Percentiles rank a stretch among this genome's conserved stretches.
Evolutionary conservation across 2,329 filamentous ascomycete genomes (phyloP).

Genomic region (Exophiala xenobiotica): DNA sequence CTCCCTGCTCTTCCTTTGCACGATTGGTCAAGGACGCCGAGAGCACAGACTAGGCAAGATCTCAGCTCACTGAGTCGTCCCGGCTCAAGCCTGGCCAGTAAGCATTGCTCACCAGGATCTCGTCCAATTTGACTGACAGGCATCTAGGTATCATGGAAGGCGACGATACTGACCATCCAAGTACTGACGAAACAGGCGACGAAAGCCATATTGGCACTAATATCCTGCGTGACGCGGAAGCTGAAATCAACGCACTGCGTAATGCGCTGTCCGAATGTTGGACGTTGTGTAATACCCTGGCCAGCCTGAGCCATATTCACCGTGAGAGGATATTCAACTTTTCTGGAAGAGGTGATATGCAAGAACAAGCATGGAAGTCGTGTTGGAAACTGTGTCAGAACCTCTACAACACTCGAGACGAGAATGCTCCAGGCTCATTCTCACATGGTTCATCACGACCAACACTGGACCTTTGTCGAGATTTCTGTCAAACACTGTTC

Average conservation of each 20-base stretch:
- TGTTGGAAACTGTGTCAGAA: conserved; percentile 93
- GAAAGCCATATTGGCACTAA: conserved; percentile 28
- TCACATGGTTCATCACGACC: conserved; percentile 53
- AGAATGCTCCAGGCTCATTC: conserved; percentile 62
- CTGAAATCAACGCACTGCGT: conserved; percentile 64
- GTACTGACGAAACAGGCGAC: conserved; percentile 28
- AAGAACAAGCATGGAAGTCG: conserved; percentile 87
- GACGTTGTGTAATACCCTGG: conserved; percentile 89
- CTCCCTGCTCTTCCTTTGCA: conserved; percentile 25
- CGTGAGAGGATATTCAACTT: conserved; percentile 75
- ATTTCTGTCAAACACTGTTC: conserved; percentile 89
- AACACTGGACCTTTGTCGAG: conserved; percentile 81
- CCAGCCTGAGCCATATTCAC: conserved; percentile 79
- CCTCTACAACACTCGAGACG: conserved; percentile 77
- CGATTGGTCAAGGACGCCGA: conserved; percentile 30
- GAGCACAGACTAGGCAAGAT: conserved; percentile 34
- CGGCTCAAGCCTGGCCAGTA: conserved; percentile 36
- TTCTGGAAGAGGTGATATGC: conserved; percentile 70
- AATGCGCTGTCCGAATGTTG: conserved; percentile 84
- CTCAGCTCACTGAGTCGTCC: conserved; percentile 32
- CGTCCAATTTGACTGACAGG: conserved; percentile 53
- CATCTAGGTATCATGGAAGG: conserved; percentile 36
- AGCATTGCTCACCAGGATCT: conserved; percentile 32
- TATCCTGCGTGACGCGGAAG: conserved; percentile 51
- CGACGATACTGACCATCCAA: conserved; percentile 30